A percentile compares a stretch with the other conserved stretches of the same genome.
Conservation (phyloP, 441 rosid species). For the Erodium trifolium region DNA sequence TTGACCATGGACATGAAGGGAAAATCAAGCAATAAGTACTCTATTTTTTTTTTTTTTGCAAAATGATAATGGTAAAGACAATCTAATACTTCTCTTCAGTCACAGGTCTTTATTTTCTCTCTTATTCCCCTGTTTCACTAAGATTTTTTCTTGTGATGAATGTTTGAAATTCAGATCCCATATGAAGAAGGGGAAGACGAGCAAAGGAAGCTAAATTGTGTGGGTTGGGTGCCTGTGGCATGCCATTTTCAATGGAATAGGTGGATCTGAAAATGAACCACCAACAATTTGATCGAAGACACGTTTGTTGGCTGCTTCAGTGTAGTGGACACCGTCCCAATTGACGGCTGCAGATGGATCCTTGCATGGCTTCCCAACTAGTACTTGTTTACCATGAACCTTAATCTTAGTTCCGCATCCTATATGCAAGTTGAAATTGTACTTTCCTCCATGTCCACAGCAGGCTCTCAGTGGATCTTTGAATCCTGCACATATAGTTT, state of each 20-base stretch:
- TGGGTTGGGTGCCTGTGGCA: constrained; percentile 24
- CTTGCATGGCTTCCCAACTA: constrained; percentile 45
- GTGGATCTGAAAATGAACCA: constrained; percentile 43
- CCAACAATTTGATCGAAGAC: constrained; percentile 38
- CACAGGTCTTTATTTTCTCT: not conserved
- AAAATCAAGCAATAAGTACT: no score
- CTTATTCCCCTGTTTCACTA: not conserved
- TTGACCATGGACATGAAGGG: no score
- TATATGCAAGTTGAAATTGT: constrained; percentile 42
- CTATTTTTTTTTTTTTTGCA: no score
- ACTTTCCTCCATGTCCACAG: constrained; percentile 88
- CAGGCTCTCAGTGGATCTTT: constrained; percentile 47
- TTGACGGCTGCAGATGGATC: constrained; percentile 42
- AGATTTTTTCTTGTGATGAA: no score
- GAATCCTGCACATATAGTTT: constrained; percentile 33
- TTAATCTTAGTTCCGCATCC: constrained; percentile 49
- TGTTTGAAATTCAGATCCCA: not conserved
- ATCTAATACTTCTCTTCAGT: no score
- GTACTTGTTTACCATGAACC: constrained; percentile 37
- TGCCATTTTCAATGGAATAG: constrained; percentile 34
- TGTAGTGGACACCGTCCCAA: constrained; percentile 82
- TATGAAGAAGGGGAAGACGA: no score
- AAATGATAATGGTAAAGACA: no score
- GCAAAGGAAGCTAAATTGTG: no score
- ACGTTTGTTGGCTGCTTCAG: constrained; percentile 58